Evolutionary conservation across 805 yeast species (phyloP).

Genomic region (Barnettozyma salicaria): DNA sequence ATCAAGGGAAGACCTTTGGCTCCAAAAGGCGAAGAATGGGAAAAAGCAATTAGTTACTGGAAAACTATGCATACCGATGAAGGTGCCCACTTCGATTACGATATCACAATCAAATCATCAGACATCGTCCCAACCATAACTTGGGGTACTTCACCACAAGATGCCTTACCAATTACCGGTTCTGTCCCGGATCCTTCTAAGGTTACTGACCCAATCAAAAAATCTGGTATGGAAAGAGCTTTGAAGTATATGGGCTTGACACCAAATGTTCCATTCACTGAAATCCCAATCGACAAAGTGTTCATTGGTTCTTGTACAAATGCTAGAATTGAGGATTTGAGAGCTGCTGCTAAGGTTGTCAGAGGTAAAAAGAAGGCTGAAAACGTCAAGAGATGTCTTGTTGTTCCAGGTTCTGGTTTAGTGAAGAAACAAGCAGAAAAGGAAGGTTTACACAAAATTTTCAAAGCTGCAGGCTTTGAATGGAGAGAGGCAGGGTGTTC

Average conservation of each 20-base stretch:
- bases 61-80: constrained; percentile 79
- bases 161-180: constrained; percentile 91
- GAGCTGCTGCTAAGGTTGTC: constrained; percentile 92
- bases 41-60: constrained; percentile 91
- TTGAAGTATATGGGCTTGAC: constrained; percentile 85
- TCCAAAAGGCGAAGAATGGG: constrained; percentile 93
- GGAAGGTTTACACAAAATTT: constrained; percentile 91
- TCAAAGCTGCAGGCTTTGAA: constrained; percentile 87
- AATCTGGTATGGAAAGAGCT: constrained; percentile 86
- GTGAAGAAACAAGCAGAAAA: constrained; percentile 89
- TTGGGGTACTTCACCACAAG: constrained; percentile 99
- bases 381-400: constrained; percentile 74
- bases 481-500: constrained; percentile 99
- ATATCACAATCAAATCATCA: constrained; percentile 69
- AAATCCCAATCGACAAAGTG: constrained; percentile 82
- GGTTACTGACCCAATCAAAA: constrained; percentile 64
- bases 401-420: constrained; percentile 97
- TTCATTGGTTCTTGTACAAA: constrained; percentile 98
- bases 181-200: constrained; percentile 84
- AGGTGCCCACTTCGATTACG: constrained; percentile 85
- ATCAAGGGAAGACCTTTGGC: constrained; percentile 92
- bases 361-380: constrained; percentile 84
- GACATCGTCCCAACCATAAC: constrained; percentile 95
- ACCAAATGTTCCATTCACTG: constrained; percentile 73
- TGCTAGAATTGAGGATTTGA: constrained; percentile 93